Base-by-base conservation (phyloP, 148 eudicot species). In the Tetragonia tetragonoides region DNA sequence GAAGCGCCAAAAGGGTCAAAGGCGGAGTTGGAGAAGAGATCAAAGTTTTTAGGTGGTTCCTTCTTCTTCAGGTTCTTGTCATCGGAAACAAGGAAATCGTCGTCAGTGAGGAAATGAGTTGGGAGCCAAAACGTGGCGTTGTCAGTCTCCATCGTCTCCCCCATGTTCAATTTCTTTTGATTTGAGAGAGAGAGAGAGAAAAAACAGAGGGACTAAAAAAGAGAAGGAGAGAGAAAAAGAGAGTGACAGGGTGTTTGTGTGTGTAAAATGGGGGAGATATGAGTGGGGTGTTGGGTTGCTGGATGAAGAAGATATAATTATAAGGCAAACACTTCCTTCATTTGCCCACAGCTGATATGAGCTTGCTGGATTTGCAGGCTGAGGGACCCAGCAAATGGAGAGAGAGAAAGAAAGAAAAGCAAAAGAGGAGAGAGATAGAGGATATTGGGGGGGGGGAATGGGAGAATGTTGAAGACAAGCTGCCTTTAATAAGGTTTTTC, bases 121-220 rank as follows among this genome's bases (percentile, higher is more conserved):
- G 93, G 97, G 8, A 93, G 89, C 89, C 91, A 91, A 65, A 91
- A 91, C 70, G 81, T 79, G 7, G 88, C 86, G 77, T 82, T 78
- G 70, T 77, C 77, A 34, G 44, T 67, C 3, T 69, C 75, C 68
- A 83, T 54, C 34, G 65, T 63, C 1, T 79, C 85, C 61, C 79
- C 84, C 87, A 83, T 85, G 4, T 16, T 18, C 4, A 7, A 7
- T 0, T 15, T 14, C 59, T 15, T 15, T 15, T 54, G 54, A 10
- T 54, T 21, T 17, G 64, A 10, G 20, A 24, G 2, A 70, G 57
- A n/a, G 39, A 23, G 66, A 39, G 73, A 41, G 9, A 7, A 2
- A 46, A 46, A 46, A 7, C 51, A 46, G 11, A 0, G 11, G 76
- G 4, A 64, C 0, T 24, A 17, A 17, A 14, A 24, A 37, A 44